A percentile compares a stretch with the other conserved stretches of the same genome.
Conservation (phyloP, 2,329 filamentous ascomycete genomes). For the Pestalotiopsis fici region DNA sequence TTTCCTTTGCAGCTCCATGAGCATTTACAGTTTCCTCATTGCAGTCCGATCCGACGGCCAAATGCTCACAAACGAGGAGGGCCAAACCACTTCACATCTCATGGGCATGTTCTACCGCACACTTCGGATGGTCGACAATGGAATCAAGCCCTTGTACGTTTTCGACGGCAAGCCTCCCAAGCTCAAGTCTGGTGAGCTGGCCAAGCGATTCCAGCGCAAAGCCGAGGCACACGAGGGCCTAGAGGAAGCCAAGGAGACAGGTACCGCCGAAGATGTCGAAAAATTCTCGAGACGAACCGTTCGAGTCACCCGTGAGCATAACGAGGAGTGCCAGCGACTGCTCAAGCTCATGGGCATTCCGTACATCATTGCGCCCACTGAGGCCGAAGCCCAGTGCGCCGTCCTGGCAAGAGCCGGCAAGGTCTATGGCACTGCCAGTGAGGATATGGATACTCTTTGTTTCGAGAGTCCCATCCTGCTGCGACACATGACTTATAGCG, state of each 20-base stretch:
- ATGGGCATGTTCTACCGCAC: conserved; percentile 99
- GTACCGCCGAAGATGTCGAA: conserved; percentile 95
- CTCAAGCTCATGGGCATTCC: conserved; percentile 96
- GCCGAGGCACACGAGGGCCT: conserved; percentile 86
- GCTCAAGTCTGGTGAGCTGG: conserved; percentile 94
- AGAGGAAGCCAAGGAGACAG: conserved; percentile 95
- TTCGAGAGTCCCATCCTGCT: conserved; percentile 91
- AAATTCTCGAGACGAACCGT: conserved; percentile 95
- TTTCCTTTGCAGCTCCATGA: conserved; percentile 73
- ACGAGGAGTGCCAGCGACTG: conserved; percentile 87
- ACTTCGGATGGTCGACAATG: conserved; percentile 95
- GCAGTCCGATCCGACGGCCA: conserved; percentile 96
- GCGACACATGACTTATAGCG: conserved; percentile 92
- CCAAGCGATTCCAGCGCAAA: conserved; percentile 94
- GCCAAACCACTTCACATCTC: conserved; percentile 95
- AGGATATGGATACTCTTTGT: conserved; percentile 98
- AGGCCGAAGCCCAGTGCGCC: conserved; percentile 96
- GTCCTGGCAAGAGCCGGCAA: conserved; percentile 87
- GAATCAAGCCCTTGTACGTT: conserved; percentile 97
- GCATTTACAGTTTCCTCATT: conserved; percentile 97
- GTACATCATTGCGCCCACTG: conserved; percentile 91
- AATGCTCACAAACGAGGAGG: conserved; percentile 91
- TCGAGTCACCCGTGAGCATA: conserved; percentile 93
- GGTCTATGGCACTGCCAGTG: conserved; percentile 93
- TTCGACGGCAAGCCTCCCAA: conserved; percentile 97